Base-by-base conservation (phyloP, 768 basidiomycete species). In the Lyophyllum semitale region DNA sequence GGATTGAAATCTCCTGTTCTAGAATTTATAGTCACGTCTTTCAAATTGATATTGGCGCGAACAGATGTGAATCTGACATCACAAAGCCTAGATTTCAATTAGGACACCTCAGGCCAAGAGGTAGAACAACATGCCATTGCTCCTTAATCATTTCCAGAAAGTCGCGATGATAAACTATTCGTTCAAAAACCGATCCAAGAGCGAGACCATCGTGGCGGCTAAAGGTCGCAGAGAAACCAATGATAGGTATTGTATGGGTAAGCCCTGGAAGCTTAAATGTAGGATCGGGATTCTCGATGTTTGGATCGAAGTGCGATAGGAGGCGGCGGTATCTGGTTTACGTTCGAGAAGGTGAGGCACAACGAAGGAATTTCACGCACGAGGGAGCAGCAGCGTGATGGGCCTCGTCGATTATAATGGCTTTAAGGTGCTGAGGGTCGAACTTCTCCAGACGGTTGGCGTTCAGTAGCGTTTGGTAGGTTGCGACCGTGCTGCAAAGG, bases 221-320 rank as follows among this genome's bases (percentile, higher is more conserved):
- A 73, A 97, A 97, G 0, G 96, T 98, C 1, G 96, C 96, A 51
- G 93, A 94, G 67, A 98, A 97, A 0, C 95, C 96, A 42, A 98
- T 79, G 48, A 97, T 85, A 2, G 95, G 93, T 25, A 95, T 83
- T 40, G 74, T 73, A 63, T 84, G 76, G 12, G 68, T 66, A 35
- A 73, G 68, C 41, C 53, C 54, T 23, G 75, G 76, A 41, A 75
- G 67, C n/a, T 66, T 50, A 49, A 77, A 67, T 43, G 69, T 56
- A 43, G 66, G 59, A 65, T 87, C 79, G 23, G 86, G 84, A 56
- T 76, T 78, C 50, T 77, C 75, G 48, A 90, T 83, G n/a, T 77
- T 74, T 11, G 81, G 57, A 63, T 95, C 81, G 68, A 98, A 98
- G 65, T 85, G 81, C 5, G 91, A 85, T n/a, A 98, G 73, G 54